Conservation (phyloP, 2,329 filamentous ascomycete species). For the Diaporthe sp. region DNA sequence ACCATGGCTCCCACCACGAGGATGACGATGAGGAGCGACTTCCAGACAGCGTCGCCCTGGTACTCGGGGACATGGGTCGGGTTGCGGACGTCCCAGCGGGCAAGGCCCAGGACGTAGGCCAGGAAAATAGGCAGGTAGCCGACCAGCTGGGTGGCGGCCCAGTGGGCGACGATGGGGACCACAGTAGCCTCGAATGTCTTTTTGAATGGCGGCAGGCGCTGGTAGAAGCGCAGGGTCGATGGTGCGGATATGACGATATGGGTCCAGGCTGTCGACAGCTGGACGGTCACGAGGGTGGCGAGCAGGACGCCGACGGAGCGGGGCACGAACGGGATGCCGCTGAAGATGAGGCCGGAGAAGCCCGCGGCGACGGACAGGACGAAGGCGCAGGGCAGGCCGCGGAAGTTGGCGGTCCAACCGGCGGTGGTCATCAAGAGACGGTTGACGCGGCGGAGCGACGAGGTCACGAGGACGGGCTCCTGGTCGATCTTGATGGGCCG, state of each 20-base stretch:
- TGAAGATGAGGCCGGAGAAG: slow-evolving; percentile 61
- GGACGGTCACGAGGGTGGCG: slow-evolving; percentile 73
- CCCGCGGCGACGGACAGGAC: slow-evolving; percentile 53
- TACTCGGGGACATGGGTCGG: slow-evolving; percentile 55
- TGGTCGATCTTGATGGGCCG: slow-evolving; percentile 50
- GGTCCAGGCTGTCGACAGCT: slow-evolving; percentile 83
- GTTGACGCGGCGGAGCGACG: slow-evolving; percentile 65
- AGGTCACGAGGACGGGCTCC: slow-evolving; percentile 60
- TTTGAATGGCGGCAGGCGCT: slow-evolving; percentile 76
- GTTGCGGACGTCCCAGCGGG: slow-evolving; percentile 53
- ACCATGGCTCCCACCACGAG: slow-evolving; percentile 66
- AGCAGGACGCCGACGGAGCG: slow-evolving; percentile 67
- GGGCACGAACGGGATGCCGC: slow-evolving; percentile 54
- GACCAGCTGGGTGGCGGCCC: slow-evolving; percentile 68
- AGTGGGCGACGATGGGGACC: slow-evolving; percentile 74
- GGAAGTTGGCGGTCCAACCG: slow-evolving; percentile 77
- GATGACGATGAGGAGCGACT: slow-evolving; percentile 61
- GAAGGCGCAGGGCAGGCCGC: slow-evolving; percentile 71
- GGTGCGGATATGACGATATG: slow-evolving; percentile 86
- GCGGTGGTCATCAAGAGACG: slow-evolving; percentile 71
- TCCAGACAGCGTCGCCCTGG: slow-evolving; percentile 58
- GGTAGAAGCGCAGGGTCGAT: slow-evolving; percentile 73
- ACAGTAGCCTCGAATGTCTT: slow-evolving; percentile 78
- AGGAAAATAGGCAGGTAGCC: slow-evolving; percentile 63
- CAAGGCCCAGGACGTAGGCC: slow-evolving; percentile 63